A percentile compares a stretch with the other conserved stretches of the same genome.
Evolutionary conservation across 1,284 basidiomycete genomes (phyloP).

Genomic region (Trichosporon faecale): DNA sequence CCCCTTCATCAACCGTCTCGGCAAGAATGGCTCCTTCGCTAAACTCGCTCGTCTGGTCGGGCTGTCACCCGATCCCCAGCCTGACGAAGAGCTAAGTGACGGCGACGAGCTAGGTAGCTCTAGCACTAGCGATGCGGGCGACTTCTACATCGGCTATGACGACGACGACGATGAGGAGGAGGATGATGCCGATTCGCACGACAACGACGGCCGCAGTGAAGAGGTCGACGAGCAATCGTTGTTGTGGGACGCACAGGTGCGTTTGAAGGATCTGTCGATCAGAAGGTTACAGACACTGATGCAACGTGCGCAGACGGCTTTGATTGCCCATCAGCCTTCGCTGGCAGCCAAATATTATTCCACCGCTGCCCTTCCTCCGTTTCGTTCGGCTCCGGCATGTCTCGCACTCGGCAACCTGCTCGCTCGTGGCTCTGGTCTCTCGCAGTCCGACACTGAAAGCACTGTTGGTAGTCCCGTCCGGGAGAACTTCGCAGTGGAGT

Average conservation of each 20-base stretch:
- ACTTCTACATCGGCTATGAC: neutral
- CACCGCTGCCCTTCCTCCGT: slow-evolving; percentile 43
- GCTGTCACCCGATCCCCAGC: slow-evolving; percentile 7
- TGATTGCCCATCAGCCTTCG: slow-evolving; percentile 42
- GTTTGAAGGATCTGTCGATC: slow-evolving; percentile 15
- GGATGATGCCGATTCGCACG: slow-evolving; percentile 17
- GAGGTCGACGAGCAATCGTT: slow-evolving; percentile 38
- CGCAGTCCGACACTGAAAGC: slow-evolving; percentile 14
- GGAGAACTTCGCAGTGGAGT: slow-evolving; percentile 12
- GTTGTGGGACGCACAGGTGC: slow-evolving; percentile 47
- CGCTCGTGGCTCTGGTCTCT: slow-evolving; percentile 35
- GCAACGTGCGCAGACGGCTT: slow-evolving; percentile 32
- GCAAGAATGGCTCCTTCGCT: slow-evolving; percentile 30
- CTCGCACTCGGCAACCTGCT: slow-evolving; percentile 45
- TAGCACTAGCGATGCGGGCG: slow-evolving; percentile 13
- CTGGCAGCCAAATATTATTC: slow-evolving; percentile 41
- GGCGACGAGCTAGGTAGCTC: slow-evolving; percentile 11
- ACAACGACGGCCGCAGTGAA: slow-evolving; percentile 17
- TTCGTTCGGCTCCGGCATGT: slow-evolving; percentile 40
- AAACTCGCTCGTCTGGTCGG: slow-evolving; percentile 27
- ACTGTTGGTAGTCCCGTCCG: neutral
- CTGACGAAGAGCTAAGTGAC: neutral
- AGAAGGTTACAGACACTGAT: neutral
- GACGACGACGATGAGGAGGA: slow-evolving; percentile 17
- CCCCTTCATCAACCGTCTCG: slow-evolving; percentile 15